A percentile compares a stretch with the other conserved stretches of the same genome.
These are phyloP conservation scores for Russula abietina DNA, from an alignment of 768 basidiomycete species.

Conservation along the genomic window DNA sequence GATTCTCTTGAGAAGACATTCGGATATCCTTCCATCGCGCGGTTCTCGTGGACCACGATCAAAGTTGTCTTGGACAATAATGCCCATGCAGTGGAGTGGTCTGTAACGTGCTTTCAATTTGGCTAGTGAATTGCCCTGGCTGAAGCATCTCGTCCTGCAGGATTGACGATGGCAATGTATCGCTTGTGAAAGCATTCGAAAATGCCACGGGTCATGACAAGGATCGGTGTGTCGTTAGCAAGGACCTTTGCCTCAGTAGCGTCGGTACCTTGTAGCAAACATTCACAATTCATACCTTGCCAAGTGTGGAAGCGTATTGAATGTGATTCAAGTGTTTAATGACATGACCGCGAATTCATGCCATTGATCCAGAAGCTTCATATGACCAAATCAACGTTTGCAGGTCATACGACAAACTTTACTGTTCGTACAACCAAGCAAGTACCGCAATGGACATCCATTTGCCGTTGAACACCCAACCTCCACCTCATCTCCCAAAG, in stretches of 20 bases:
- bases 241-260: conserved; percentile 67
- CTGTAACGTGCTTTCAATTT: background rate
- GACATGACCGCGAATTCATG: background rate
- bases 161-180: conserved; percentile 79
- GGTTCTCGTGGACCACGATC: conserved; percentile 95
- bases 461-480: no score
- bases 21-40: conserved; percentile 82
- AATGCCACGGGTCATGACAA: conserved; percentile 66
- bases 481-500: no score
- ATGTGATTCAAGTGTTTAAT: background rate
- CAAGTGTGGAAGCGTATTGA: background rate
- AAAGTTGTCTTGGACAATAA: conserved; percentile 77
- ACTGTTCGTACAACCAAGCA: no score
- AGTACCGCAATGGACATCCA: no score
- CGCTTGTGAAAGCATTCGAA: conserved; percentile 70
- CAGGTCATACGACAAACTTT: no score
- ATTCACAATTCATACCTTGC: background rate
- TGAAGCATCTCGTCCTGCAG: conserved; percentile 36
- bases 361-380: no score
- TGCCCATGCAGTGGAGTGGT: conserved; percentile 82
- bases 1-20: conserved; percentile 77
- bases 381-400: no score
- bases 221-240: conserved; percentile 63
- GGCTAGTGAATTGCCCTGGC: background rate
- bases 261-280: conserved; percentile 54